A percentile compares a stretch with the other conserved stretches of the same genome.
Conservation (phyloP, 257 asterid species). For the Solanum tacnaense region DNA sequence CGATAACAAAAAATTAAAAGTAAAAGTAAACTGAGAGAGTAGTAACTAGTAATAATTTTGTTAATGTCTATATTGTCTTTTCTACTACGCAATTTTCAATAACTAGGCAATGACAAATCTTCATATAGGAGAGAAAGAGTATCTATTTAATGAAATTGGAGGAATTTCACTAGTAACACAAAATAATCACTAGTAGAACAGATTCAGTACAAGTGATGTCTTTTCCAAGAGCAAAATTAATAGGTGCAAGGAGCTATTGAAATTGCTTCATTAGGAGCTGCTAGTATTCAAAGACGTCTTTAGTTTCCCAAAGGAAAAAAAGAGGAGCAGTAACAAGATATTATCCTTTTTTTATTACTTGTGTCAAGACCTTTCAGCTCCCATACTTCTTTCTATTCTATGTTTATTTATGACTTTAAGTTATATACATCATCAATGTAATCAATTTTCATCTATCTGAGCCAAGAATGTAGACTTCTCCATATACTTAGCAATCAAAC, state of each 20-base stretch:
- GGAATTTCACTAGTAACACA: background rate
- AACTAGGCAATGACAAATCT: background rate
- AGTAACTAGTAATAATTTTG: too few relatives aligned
- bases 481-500: background rate
- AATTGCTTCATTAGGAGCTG: too few relatives aligned
- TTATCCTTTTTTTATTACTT: too few relatives aligned
- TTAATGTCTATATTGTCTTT: background rate
- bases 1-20: too few relatives aligned
- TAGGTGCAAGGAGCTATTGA: background rate
- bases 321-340: too few relatives aligned
- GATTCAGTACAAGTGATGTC: background rate
- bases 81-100: background rate
- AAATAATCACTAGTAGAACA: background rate
- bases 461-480: background rate
- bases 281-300: too few relatives aligned
- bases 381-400: background rate
- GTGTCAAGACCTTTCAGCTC: too few relatives aligned
- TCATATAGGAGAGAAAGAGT: background rate
- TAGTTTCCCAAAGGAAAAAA: too few relatives aligned
- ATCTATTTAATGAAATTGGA: background rate
- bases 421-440: background rate
- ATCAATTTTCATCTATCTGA: accelerated
- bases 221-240: background rate
- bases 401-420: background rate
- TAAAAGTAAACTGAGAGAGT: too few relatives aligned